Conservation (phyloP, 176 grass and related monocot genomes). For the Dactylis glomerata region DNA sequence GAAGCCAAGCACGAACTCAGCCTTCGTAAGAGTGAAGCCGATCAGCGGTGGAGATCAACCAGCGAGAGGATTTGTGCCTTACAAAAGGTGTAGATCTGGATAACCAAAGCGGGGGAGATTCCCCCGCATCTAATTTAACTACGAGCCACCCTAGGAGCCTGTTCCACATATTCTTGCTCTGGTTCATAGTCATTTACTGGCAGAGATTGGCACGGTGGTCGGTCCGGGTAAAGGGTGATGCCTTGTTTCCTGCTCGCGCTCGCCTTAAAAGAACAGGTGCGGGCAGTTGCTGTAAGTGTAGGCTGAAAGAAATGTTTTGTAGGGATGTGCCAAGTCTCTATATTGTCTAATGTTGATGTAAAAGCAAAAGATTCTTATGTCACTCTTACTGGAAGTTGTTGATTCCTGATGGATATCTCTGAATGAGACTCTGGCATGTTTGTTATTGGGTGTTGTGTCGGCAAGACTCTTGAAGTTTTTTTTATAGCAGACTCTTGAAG, state of each 20-base stretch:
- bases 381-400: background rate
- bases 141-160: conserved; percentile 11
- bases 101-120: background rate
- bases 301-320: conserved; percentile 1
- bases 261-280: background rate
- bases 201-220: conserved; percentile 1
- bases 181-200: background rate
- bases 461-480: background rate
- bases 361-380: background rate
- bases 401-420: conserved; percentile 6
- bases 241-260: conserved; percentile 12
- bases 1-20: conserved; percentile 50
- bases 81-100: conserved; percentile 49
- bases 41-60: conserved; percentile 12
- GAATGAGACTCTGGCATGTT: background rate
- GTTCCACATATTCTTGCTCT: background rate
- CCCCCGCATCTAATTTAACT: conserved; percentile 37
- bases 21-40: conserved; percentile 46
- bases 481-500: too few relatives aligned
- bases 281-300: background rate
- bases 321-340: conserved; percentile 15
- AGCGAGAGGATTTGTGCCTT: conserved; percentile 51
- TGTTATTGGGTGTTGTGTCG: background rate
- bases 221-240: background rate
- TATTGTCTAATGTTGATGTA: conserved; percentile 1